Base-by-base conservation (phyloP, 371 early-diverging fungal genomes). In the Nosema muscidifuracis region DNA sequence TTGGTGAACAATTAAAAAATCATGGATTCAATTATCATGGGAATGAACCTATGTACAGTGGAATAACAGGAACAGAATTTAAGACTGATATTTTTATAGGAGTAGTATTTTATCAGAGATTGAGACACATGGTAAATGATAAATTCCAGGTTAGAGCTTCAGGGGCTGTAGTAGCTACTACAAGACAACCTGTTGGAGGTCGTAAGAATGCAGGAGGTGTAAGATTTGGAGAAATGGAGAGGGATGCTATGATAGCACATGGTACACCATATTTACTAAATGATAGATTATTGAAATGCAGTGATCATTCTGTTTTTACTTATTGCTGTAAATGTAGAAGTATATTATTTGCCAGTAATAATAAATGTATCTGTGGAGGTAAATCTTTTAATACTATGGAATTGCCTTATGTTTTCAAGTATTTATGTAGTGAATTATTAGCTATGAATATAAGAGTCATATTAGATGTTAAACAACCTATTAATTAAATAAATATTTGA, bases 151-250 rank as follows among this genome's bases (percentile, higher is more conserved):
- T 97, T 50, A 91, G 99, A 73, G 92, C 96, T 1, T 91, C 90
- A 2, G 99, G 99, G 51, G 92, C 96, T 38, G 90, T 97, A 47
- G 89, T 96, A 78, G 88, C 90, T 72, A 85, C 95, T 56, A 98
- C 99, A 26, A 88, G 88, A 86, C 99, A 98, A 85, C 99, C 99
- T 50, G 88, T 97, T 79, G 94, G 95, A 87, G 99, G 99, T 67
- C 89, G 97, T 81, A 95, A 93, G 84, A 87, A 91, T 64, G 87
- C 87, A 30, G 99, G 99, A 82, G 99, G 99, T 85, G 93, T 98
- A 79, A 92, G 99, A 81, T 89, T 98, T 80, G 99, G 99, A 84
- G 99, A 98, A 85, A 97, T 97, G 98, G 98, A 97, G 83, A 90
- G 95, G 73, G 98, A 97, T 86, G 91, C 94, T 62, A 84, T 98